Evolutionary conservation across 1,284 basidiomycete genomes (phyloP), one percentile per base, ranked within the genome.

Genomic region (Malassezia sp.): DNA sequence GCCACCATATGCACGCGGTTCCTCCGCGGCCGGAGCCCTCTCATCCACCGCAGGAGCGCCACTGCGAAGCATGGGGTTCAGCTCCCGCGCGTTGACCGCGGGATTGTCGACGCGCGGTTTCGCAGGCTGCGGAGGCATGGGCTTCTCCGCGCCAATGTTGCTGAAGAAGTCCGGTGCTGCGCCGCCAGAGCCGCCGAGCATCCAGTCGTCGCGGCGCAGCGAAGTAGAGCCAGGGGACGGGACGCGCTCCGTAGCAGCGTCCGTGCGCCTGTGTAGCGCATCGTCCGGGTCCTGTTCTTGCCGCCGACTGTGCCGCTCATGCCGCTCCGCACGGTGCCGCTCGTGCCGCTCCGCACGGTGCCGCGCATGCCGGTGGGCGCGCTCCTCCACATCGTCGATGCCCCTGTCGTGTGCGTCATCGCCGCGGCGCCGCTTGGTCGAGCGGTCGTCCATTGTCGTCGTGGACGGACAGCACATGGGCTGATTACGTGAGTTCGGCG

Each of bases 191-290:
- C 45, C 23, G 23, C 35, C 73, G n/a, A 86, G 72, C 89, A 93
- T 91, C 89, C 88, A 91, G 28, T 85, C 81, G 56, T 89, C 86
- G 15, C 87, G 77, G n/a, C n/a, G n/a, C n/a, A n/a, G n/a, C n/a
- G n/a, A n/a, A n/a, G n/a, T n/a, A n/a, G n/a, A n/a, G n/a, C n/a
- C n/a, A n/a, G n/a, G n/a, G n/a, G n/a, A 6, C 14, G 29, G 40
- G 8, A 22, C 21, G 2, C 23, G 15, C 6, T 5, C 6, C 21
- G 10, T 5, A n/a, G 12, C 4, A 18, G 34, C 6, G 18, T 34
- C n/a, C 5, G 14, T 7, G 1, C 26, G 5, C 27, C 31, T n/a
- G n/a, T n/a, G 32, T 18, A 7, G 9, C 21, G 7, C 10, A 20
- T 40, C 34, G 10, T 17, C 20, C 11, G 15, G 6, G 2, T 22